Conservation (phyloP, 345 rosid genomes). For the Linum tenue region DNA sequence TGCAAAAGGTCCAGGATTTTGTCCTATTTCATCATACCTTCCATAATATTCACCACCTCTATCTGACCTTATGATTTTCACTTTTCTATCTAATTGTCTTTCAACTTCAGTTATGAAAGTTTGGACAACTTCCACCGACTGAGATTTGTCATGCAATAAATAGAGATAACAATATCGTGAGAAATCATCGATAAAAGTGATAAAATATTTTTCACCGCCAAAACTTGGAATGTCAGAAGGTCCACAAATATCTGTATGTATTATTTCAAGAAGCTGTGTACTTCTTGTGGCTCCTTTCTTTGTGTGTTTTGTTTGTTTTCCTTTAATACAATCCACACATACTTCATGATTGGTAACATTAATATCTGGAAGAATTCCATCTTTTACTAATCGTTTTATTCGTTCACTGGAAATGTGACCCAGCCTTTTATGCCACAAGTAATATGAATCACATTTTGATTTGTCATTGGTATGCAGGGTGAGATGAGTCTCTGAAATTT, state of each 20-base stretch:
- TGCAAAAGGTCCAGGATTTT: not conserved
- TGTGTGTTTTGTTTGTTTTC: not conserved
- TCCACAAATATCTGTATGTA: not conserved
- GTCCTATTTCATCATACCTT: not conserved
- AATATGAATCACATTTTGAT: no score
- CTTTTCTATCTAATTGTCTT: not conserved
- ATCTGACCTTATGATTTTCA: not conserved
- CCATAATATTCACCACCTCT: not conserved
- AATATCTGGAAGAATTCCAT: no score
- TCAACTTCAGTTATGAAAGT: not conserved
- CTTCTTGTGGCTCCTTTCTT: not conserved
- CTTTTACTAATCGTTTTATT: no score
- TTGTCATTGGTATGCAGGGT: no score
- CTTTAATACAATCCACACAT: not conserved
- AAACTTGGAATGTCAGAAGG: not conserved
- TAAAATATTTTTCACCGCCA: not conserved
- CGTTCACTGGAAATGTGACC: no score
- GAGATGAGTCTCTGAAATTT: no score
- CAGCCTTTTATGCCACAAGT: no score
- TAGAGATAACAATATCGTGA: not conserved
- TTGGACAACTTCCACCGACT: not conserved
- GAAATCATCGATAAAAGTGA: not conserved
- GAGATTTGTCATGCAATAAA: not conserved
- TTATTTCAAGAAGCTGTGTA: not conserved
- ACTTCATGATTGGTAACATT: no score